phyloP scores from a whole-genome alignment of 352 stramenopile genomes.

The Phytophthora foliorum region DNA sequence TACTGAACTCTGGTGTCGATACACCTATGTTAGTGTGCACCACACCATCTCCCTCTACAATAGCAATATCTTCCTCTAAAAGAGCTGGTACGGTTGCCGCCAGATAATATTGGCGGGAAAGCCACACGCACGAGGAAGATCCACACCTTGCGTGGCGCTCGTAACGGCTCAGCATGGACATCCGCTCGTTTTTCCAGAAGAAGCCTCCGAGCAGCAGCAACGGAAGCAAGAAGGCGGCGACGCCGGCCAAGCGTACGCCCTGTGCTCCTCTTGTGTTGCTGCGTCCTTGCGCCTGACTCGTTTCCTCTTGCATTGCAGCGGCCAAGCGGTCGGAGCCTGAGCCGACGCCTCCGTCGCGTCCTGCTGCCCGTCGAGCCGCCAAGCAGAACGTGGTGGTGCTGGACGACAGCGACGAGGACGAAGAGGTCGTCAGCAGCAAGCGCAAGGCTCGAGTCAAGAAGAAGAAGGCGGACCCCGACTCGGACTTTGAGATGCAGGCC shows the following conservation, averaged over 20 bases:
- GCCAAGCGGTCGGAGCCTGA: constrained; percentile 40
- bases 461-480: constrained; percentile 42
- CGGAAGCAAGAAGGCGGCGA: constrained; percentile 37
- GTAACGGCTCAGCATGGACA: constrained; percentile 64
- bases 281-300: constrained; percentile 7
- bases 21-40: constrained; percentile 3
- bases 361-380: constrained; percentile 21
- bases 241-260: constrained; percentile 38
- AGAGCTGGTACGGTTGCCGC: background rate
- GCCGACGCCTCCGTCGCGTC: constrained; percentile 38
- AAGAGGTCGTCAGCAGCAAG: constrained; percentile 32
- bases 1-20: constrained; percentile 18
- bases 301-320: constrained; percentile 5
- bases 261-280: background rate
- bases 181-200: constrained; percentile 87
- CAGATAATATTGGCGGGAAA: constrained; percentile 49
- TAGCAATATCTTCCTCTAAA: constrained; percentile 25
- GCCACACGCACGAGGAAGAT: constrained; percentile 26
- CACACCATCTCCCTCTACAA: constrained; percentile 20
- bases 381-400: constrained; percentile 66
- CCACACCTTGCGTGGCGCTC: constrained; percentile 8
- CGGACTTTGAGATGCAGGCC: constrained; percentile 49
- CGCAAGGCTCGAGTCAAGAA: constrained; percentile 39
- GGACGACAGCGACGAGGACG: constrained; percentile 65
- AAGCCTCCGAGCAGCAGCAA: constrained; percentile 37